Evolutionary conservation across 225 moss, liverwort and hornwort genomes (phyloP).

Genomic region (Sphagnum tenellum): DNA sequence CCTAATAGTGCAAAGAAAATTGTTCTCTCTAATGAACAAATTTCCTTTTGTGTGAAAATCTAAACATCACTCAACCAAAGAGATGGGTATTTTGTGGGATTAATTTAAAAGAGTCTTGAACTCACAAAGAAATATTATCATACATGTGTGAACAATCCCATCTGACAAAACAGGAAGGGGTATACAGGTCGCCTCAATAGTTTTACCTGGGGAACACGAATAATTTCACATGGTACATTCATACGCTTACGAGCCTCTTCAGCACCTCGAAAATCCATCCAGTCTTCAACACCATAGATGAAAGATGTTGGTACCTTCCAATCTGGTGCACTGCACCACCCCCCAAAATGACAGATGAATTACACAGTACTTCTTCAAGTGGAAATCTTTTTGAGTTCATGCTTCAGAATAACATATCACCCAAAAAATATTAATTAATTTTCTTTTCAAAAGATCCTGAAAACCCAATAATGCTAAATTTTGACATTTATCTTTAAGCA

Average conservation of each 20-base stretch:
- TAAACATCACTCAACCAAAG: not conserved
- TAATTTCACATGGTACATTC: conserved; percentile 71
- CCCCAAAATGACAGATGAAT: not conserved
- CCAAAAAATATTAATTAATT: too few species aligned
- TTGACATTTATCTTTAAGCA: not conserved
- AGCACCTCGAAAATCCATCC: conserved; percentile 77
- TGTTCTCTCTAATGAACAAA: not conserved
- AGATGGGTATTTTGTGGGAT: too few species aligned
- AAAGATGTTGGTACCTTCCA: conserved; percentile 93
- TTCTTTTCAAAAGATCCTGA: not conserved
- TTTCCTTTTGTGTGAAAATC: not conserved
- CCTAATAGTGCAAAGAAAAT: too few species aligned
- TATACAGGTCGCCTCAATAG: not conserved
- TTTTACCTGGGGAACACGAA: conserved; percentile 79
- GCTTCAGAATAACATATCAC: too few species aligned
- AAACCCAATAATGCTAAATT: not conserved
- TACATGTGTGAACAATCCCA: not conserved
- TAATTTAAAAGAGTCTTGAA: not conserved
- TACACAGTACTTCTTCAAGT: too few species aligned
- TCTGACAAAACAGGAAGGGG: not conserved
- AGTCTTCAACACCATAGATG: conserved; percentile 77
- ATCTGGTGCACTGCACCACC: conserved; percentile 56
- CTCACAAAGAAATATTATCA: not conserved
- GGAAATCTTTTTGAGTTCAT: too few species aligned
- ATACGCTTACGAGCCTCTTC: conserved; percentile 49